Evolutionary conservation across 176 grass and related monocot species (phyloP), one percentile per base, ranked within the genome.

Genomic region (Musa beccarii): DNA sequence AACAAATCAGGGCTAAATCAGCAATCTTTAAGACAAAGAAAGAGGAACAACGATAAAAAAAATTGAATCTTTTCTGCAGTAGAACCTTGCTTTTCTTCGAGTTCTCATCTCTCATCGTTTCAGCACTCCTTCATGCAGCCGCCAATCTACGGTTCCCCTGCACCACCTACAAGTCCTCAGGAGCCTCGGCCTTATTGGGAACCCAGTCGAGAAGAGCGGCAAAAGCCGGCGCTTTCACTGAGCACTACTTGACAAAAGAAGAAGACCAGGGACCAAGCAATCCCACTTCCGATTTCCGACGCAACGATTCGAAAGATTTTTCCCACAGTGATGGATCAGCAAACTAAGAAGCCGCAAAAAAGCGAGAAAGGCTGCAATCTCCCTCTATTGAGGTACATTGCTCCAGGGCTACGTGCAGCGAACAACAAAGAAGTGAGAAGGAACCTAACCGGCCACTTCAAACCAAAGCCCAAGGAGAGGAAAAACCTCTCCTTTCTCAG

Each of bases 71-170:
- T n/a, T 43, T 59, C 28, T 3, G 54, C 26, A 59, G 75, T 29
- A 29, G 68, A 76, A 97, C 94, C 94, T 98, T 98, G 84, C 80
- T 91, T 84, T 98, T 93, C 81, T 90, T 90, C 59, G 68, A 73
- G 81, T 55, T 82, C 54, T 92, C 87, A 50, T 89, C 83, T 50
- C 83, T 93, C 90, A 93, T 93, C 83, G 85, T 96, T 82, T 78
- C 87, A 89, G 74, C 81, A 54, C 74, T 88, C 68, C 88, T 86
- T 17, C 73, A 83, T 59, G 71, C 80, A 73, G 29, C 20, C 75
- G 64, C 25, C 53, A 66, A 80, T 68, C 77, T 53, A 67, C 73
- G 79, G 79, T 78, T 79, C 29, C 50, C 63, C 21, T 23, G 24
- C 9, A 6, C 78, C 56, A 53, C 76, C 4, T 71, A 53, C 0